Conservation (phyloP, 805 yeast genomes). For the Kodamaea restingae region DNA sequence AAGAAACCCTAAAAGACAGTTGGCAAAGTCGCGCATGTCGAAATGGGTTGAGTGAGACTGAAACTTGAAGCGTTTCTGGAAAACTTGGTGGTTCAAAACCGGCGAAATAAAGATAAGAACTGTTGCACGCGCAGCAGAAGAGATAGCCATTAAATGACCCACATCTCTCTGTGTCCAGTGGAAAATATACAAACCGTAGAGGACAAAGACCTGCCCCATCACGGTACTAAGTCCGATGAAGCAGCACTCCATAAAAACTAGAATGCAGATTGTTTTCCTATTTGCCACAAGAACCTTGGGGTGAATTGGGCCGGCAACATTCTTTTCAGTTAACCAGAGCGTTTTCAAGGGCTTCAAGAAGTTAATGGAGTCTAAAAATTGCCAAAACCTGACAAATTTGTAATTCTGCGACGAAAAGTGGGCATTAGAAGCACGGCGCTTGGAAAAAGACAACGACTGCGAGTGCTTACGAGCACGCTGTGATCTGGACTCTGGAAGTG, state of each 20-base stretch:
- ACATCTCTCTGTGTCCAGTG: constrained; percentile 52
- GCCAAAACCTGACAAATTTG: not conserved
- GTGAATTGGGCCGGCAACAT: not conserved
- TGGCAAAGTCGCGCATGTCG: constrained; percentile 49
- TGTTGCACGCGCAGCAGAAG: constrained; percentile 48
- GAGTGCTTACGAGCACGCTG: constrained; percentile 49
- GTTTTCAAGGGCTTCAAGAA: constrained; percentile 45
- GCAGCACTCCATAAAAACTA: constrained; percentile 36
- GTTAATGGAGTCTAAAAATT: constrained; percentile 2
- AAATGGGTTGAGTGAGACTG: constrained; percentile 36
- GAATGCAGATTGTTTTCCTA: too few species aligned
- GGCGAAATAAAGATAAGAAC: constrained; percentile 53
- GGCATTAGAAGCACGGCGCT: constrained; percentile 1
- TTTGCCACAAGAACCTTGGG: constrained; percentile 36
- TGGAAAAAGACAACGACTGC: constrained; percentile 30
- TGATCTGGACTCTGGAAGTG: constrained; percentile 65
- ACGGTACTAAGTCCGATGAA: constrained; percentile 37
- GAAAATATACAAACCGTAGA: constrained; percentile 53
- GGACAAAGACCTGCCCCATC: constrained; percentile 38
- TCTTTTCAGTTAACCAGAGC: constrained; percentile 48
- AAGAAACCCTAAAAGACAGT: constrained; percentile 32
- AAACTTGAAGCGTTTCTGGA: constrained; percentile 31
- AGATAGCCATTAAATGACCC: constrained; percentile 52
- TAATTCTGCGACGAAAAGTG: not conserved
- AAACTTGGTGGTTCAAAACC: constrained; percentile 30